These are phyloP conservation scores for Coemansia sp. DNA, from an alignment of 192 early-diverging fungal genomes.

Conservation along the genomic window DNA sequence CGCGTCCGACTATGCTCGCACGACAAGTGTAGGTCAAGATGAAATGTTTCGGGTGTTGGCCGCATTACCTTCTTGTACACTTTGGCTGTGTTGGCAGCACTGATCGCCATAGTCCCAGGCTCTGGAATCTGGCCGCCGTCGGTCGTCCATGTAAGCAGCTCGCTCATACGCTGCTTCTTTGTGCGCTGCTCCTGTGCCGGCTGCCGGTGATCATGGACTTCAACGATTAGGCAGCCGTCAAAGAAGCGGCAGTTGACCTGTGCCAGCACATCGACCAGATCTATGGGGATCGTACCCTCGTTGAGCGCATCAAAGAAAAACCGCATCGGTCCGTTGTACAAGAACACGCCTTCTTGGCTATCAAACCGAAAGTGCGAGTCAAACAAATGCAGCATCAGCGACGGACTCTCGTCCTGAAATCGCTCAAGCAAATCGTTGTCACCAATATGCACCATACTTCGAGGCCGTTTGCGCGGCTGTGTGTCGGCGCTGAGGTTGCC, in stretches of 20 bases:
- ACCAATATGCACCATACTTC: slow-evolving; percentile 29
- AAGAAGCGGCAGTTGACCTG: slow-evolving; percentile 54
- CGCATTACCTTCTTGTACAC: slow-evolving; percentile 49
- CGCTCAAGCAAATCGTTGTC: slow-evolving; percentile 40
- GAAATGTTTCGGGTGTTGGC: slow-evolving; percentile 47
- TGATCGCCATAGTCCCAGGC: slow-evolving; percentile 8
- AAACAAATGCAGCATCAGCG: slow-evolving; percentile 65
- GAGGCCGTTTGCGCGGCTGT: slow-evolving; percentile 16
- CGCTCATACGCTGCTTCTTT: slow-evolving; percentile 26
- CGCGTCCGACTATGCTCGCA: slow-evolving; percentile 37
- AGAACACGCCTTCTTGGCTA: slow-evolving; percentile 55
- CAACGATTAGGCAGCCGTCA: slow-evolving; percentile 67
- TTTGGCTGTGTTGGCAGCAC: slow-evolving; percentile 5
- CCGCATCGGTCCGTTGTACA: slow-evolving; percentile 53
- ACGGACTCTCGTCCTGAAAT: slow-evolving; percentile 58
- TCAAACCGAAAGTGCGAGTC: slow-evolving; percentile 76
- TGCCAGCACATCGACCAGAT: slow-evolving; percentile 68
- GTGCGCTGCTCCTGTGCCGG: slow-evolving; percentile 31
- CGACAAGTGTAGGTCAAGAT: slow-evolving; percentile 38
- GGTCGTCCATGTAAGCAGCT: slow-evolving; percentile 38
- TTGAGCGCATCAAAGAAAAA: slow-evolving; percentile 58
- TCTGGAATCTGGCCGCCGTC: slow-evolving; percentile 4
- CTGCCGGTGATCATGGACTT: slow-evolving; percentile 67
- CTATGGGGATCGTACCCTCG: slow-evolving; percentile 60
- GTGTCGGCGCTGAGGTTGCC: slow-evolving; percentile 13